Evolutionary conservation across 345 rosid species (phyloP), one percentile per base, ranked within the genome.

Genomic region (Pugionium cornutum): DNA sequence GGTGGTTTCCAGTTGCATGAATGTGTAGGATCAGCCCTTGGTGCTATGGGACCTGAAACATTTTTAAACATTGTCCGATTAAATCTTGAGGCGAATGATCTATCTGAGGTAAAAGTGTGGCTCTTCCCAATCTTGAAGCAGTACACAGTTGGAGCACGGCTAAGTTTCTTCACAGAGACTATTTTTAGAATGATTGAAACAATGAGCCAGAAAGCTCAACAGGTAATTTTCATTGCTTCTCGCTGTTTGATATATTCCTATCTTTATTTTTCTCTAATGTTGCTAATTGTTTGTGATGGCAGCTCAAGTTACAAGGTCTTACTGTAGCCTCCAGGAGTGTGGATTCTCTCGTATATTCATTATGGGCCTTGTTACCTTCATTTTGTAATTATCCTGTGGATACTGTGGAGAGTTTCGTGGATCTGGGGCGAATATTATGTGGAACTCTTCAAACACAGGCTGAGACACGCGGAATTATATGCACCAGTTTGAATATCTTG

Each of bases 91-190:
- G 86, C 84, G 58, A 75, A 77, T 70, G 90, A 90, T 79, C 81
- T 86, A 45, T 85, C 96, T 66, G 82, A 88, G 72, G 89, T 85
- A 58, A 94, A 94, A 54, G 88, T 85, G 48, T 90, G 97, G 96
- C 92, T 94, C 62, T 85, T 94, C 72, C 99, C 97, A 43, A 84
- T 90, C 70, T 68, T 94, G 77, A 94, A 90, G 91, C 96, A 88
- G 79, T 78, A 94, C 75, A 84, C 87, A 18, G 75, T 85, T 49
- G 96, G 99, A 62, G 97, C 91, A 56, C 85, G 64, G 62, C 77
- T 94, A 69, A 82, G 82, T 76, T 94, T 83, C 85, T 90, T 83
- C 72, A 62, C 67, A 4, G 86, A 94, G 42, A 75, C 85, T 54
- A 58, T 88, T 66, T 77, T 90, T 80, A 76, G 77, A 47, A 74